These are phyloP conservation scores for Nakataea oryzae DNA, from an alignment of 2,329 filamentous ascomycete species.

Conservation along the genomic window DNA sequence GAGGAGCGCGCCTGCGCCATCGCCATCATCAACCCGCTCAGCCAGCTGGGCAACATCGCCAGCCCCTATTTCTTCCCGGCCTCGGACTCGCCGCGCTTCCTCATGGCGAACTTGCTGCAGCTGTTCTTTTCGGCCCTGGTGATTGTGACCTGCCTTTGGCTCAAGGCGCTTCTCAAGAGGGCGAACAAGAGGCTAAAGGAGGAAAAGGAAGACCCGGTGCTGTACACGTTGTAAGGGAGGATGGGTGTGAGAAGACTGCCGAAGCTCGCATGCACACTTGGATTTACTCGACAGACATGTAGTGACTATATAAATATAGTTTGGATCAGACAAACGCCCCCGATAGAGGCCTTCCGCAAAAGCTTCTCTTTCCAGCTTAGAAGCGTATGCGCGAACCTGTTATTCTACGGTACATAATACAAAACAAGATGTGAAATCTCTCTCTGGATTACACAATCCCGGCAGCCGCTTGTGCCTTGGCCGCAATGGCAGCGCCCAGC, in stretches of 20 bases:
- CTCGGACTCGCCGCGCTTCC: slow-evolving; percentile 22
- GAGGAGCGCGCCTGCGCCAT: slow-evolving; percentile 25
- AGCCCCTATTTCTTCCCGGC: slow-evolving; percentile 53
- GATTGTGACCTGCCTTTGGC: not conserved
- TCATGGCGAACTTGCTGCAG: slow-evolving; percentile 2
- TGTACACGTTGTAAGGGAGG: not conserved
- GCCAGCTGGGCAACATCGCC: slow-evolving; percentile 43
- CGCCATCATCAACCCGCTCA: slow-evolving; percentile 24
- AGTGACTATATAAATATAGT: too few species aligned
- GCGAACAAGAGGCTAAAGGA: not conserved
- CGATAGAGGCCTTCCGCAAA: too few species aligned
- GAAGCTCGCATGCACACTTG: too few species aligned
- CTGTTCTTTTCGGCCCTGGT: not conserved
- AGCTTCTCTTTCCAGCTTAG: too few species aligned
- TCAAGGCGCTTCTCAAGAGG: slow-evolving; percentile 1
- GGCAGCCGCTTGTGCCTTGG: not conserved
- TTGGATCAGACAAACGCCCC: too few species aligned
- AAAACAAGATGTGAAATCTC: too few species aligned
- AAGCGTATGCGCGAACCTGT: too few species aligned
- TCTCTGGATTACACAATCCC: not conserved
- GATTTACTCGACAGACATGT: too few species aligned
- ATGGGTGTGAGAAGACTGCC: too few species aligned
- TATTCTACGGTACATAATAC: too few species aligned
- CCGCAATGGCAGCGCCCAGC: not conserved
- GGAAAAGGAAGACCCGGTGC: not conserved